Base-by-base conservation (phyloP, 305 asterid genomes). In the Withania somnifera region DNA sequence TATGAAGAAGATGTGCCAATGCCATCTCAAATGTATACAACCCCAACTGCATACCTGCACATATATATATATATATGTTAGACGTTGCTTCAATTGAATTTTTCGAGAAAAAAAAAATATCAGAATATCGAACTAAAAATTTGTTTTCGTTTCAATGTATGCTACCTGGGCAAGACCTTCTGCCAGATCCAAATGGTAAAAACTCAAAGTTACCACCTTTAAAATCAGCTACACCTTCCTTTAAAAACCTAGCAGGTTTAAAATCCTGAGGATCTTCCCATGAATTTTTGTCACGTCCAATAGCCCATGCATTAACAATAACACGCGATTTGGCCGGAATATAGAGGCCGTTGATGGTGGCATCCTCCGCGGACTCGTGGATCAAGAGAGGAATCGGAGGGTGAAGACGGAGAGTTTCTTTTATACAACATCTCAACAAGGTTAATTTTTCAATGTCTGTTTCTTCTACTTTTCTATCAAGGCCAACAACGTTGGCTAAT, bases 351-450 rank as follows among this genome's bases (percentile, higher is more conserved):
- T 58, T 19, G 61, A 78, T 64, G 3, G 54, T 67, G 0, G 86
- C 15, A 2, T 64, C 87, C 2, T 61, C 17, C 57, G 85, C 26
- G 9, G 91, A 57, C 84, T 88, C 89, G 14, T 88, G 93, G 82
- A 92, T 91, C 84, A 92, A 93, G 89, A 92, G 60, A 15, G 95
- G 96, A 77, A 92, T 89, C 6, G 94, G 93, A 0, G 94, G 93
- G 88, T 90, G 95, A 85, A 91, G 95, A 34, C 95, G 89, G 82
- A 91, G 93, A 84, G 86, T 89, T 80, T 91, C 93, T 54, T 89
- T 90, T 13, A 92, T 78, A 81, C 90, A 87, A 83, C 97, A 90
- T 0, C 84, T 85, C 82, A 92, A 88, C 83, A 84, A 87, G 7
- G 81, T 84, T 0, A 92, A 91, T 40, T 90, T 92, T n/a, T 89